Conservation (phyloP, 2,329 filamentous ascomycete species). For the Colletotrichum camelliae region DNA sequence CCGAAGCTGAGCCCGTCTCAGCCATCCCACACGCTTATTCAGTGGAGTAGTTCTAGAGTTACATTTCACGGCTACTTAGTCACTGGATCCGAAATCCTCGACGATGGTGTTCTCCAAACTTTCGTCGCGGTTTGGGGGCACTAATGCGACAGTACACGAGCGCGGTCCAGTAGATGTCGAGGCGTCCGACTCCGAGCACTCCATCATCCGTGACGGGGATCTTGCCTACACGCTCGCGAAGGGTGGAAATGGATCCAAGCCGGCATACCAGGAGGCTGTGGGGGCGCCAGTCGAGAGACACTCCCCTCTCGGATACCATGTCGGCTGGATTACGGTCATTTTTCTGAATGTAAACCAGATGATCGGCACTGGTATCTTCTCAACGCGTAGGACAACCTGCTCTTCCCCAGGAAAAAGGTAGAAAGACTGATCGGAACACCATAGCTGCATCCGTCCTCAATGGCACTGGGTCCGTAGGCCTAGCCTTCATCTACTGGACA, state of each 20-base stretch:
- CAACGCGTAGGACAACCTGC: conserved; percentile 52
- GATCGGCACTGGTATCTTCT: conserved; percentile 68
- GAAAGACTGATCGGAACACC: neutral
- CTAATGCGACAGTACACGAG: neutral
- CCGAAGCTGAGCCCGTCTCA: too few species aligned
- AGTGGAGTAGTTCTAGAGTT: neutral
- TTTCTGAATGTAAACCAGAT: conserved; percentile 68
- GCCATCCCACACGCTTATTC: neutral
- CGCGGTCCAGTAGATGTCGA: neutral
- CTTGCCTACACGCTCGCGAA: conserved; percentile 45
- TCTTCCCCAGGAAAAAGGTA: rapidly evolving
- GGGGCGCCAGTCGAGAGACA: conserved; percentile 65
- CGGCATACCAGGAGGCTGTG: conserved; percentile 64
- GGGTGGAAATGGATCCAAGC: conserved; percentile 53
- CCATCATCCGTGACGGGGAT: conserved; percentile 40
- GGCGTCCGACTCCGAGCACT: conserved; percentile 27
- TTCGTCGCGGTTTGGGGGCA: neutral
- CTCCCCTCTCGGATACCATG: conserved; percentile 65
- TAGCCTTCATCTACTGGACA: conserved; percentile 68
- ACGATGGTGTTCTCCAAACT: conserved; percentile 7
- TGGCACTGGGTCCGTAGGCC: conserved; percentile 65
- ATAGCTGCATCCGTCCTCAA: conserved; percentile 60
- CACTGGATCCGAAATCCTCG: neutral
- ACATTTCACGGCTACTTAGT: neutral
- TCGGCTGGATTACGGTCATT: conserved; percentile 60